phyloP scores from a whole-genome alignment of 2,329 filamentous ascomycete species.

The Aspergillus japonicus region DNA sequence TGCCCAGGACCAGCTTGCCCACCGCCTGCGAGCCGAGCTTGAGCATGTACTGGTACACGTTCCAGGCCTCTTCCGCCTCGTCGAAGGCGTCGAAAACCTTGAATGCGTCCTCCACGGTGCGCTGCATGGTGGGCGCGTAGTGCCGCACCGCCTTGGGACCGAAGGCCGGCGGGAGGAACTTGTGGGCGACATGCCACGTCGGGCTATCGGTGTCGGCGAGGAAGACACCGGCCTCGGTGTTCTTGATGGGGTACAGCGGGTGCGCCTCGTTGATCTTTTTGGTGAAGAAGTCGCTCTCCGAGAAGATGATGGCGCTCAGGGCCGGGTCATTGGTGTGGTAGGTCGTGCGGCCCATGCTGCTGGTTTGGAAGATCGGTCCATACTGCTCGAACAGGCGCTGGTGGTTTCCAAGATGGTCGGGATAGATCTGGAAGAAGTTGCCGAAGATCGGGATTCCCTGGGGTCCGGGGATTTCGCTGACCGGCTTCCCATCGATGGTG shows the following conservation, averaged over 20 bases:
- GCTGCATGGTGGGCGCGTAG: slow-evolving; percentile 60
- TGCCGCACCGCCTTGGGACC: slow-evolving; percentile 61
- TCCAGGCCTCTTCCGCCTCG: slow-evolving; percentile 45
- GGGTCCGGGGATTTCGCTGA: slow-evolving; percentile 25
- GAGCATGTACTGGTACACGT: slow-evolving; percentile 52
- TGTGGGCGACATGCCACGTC: slow-evolving; percentile 51
- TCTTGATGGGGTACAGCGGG: slow-evolving; percentile 31
- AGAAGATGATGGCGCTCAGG: slow-evolving; percentile 48
- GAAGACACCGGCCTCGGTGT: slow-evolving; percentile 31
- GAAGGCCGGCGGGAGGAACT: slow-evolving; percentile 61
- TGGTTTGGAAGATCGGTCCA: slow-evolving; percentile 54
- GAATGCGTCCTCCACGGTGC: slow-evolving; percentile 53
- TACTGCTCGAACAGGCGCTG: slow-evolving; percentile 55
- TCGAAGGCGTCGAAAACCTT: slow-evolving; percentile 52
- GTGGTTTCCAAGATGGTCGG: slow-evolving; percentile 59
- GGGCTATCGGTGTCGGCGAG: slow-evolving; percentile 34
- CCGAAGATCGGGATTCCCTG: slow-evolving; percentile 44
- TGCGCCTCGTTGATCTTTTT: slow-evolving; percentile 48
- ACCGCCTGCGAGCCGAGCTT: slow-evolving; percentile 48
- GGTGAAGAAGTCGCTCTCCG: slow-evolving; percentile 54
- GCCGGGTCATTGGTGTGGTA: slow-evolving; percentile 55
- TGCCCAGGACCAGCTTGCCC: slow-evolving; percentile 45
- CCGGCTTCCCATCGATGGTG: slow-evolving; percentile 28
- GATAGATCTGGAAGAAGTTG: slow-evolving; percentile 56
- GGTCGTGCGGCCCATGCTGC: slow-evolving; percentile 50